Conservation (phyloP, 371 early-diverging fungal genomes). For the Haplosporangium sp. region DNA sequence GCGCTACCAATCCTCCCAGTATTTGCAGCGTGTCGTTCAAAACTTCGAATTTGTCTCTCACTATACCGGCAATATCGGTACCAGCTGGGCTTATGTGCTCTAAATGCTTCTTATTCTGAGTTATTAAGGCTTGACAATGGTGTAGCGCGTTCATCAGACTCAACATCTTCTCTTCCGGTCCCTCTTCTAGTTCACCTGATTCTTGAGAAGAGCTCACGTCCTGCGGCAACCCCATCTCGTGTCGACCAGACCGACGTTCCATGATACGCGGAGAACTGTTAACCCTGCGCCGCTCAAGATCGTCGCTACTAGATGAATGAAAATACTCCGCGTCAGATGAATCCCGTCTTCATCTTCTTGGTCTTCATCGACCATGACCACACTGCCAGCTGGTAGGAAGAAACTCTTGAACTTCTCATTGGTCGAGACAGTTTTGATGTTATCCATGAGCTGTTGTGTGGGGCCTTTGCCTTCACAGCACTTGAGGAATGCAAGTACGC, state of each 20-base stretch:
- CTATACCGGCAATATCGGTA: too few species aligned
- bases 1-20: too few species aligned
- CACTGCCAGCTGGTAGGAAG: background rate
- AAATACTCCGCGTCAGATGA: too few species aligned
- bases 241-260: conserved; percentile 3
- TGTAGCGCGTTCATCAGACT: too few species aligned
- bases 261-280: background rate
- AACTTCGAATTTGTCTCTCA: too few species aligned
- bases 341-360: background rate
- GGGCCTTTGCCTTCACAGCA: background rate
- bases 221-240: background rate
- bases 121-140: too few species aligned
- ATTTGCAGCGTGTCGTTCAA: too few species aligned
- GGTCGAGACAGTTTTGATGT: background rate
- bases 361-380: background rate
- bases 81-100: too few species aligned
- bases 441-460: background rate
- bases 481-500: background rate
- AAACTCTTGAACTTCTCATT: background rate
- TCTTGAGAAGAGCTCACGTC: conserved; percentile 16
- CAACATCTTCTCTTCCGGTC: too few species aligned
- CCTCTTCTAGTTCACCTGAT: too few species aligned
- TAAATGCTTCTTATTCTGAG: too few species aligned
- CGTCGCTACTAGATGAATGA: background rate
- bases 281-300: too few species aligned